Percentiles rank a stretch among this genome's conserved stretches.
phyloP scores from a whole-genome alignment of 139 green algal species.

The Tetradesmus lagerheimii region DNA sequence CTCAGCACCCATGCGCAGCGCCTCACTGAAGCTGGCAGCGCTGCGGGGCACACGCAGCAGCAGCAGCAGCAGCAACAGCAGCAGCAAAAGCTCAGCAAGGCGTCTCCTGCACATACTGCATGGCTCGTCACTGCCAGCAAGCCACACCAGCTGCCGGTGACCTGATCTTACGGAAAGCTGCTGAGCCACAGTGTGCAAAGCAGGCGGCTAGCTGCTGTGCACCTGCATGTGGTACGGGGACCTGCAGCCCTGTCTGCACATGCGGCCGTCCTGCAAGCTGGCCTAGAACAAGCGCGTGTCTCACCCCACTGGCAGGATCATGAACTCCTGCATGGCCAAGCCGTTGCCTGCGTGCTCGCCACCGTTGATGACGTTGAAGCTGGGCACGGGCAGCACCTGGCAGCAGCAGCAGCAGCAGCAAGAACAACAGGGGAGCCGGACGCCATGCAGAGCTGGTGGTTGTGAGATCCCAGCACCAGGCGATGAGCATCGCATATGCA shows the following conservation, averaged over 20 bases:
- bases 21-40: slow-evolving; percentile 89
- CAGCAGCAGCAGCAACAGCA: background rate
- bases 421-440: too few species aligned
- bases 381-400: slow-evolving; percentile 95
- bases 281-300: slow-evolving; percentile 50
- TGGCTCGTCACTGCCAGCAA: background rate
- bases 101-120: background rate
- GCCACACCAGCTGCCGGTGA: background rate
- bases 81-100: background rate
- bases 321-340: slow-evolving; percentile 99
- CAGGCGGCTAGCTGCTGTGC: background rate
- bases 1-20: slow-evolving; percentile 94
- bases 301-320: slow-evolving; percentile 96
- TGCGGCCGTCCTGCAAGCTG: too few species aligned
- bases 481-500: too few species aligned
- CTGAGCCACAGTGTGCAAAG: background rate
- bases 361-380: slow-evolving; percentile 99
- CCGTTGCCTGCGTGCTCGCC: slow-evolving; percentile 98
- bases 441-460: background rate
- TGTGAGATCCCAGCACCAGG: too few species aligned
- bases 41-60: slow-evolving; percentile 40
- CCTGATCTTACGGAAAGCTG: background rate
- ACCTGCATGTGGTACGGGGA: too few species aligned
- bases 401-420: background rate
- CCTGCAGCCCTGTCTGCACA: too few species aligned